Evolutionary conservation across 305 asterid genomes (phyloP).

Genomic region (Plantago lanceolata): DNA sequence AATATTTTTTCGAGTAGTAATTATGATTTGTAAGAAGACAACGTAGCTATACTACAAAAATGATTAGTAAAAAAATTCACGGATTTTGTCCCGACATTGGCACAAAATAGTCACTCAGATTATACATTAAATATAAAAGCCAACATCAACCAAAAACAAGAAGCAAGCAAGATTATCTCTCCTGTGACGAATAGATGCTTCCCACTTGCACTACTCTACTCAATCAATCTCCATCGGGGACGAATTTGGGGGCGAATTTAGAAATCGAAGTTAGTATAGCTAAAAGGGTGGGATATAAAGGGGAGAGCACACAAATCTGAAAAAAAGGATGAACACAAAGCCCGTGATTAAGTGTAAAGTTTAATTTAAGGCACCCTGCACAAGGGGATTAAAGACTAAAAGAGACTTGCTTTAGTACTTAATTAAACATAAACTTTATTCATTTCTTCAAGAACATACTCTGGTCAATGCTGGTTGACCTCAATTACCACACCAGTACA

Average conservation of each 20-base stretch:
- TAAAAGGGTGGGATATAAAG: too few species aligned
- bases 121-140: too few species aligned
- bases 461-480: slow-evolving; percentile 41
- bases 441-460: neutral
- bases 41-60: too few species aligned
- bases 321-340: slow-evolving; percentile 34
- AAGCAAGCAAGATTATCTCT: slow-evolving; percentile 2
- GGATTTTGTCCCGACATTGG: slow-evolving; percentile 5
- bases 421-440: neutral
- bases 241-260: too few species aligned
- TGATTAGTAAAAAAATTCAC: neutral
- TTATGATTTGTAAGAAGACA: neutral
- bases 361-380: slow-evolving; percentile 38
- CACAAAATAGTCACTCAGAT: too few species aligned
- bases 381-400: slow-evolving; percentile 27
- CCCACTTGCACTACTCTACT: slow-evolving; percentile 19
- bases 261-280: too few species aligned
- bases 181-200: slow-evolving; percentile 13
- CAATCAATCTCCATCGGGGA: too few species aligned
- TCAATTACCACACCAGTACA: slow-evolving; percentile 23
- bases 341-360: slow-evolving; percentile 29
- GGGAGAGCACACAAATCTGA: slow-evolving; percentile 29
- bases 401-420: slow-evolving; percentile 2
- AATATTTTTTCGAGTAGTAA: neutral
- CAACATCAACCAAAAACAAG: slow-evolving; percentile 6